Conservation (phyloP, 495 filamentous ascomycete species). For the Neurospora cerealis region DNA sequence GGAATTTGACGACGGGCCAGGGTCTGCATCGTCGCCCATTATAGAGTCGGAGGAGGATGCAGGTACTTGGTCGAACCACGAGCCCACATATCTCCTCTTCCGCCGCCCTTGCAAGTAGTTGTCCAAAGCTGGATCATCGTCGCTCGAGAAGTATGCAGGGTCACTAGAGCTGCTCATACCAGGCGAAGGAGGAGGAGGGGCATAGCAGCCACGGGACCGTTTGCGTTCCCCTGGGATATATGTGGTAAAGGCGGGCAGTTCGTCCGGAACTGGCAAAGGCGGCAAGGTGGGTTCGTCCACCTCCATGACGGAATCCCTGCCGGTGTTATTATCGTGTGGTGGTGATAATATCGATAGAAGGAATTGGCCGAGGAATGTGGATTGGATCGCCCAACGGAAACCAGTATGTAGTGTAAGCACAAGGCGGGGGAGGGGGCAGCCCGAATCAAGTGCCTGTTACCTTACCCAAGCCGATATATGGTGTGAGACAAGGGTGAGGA, state of each 20-base stretch:
- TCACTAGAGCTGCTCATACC: constrained; percentile 49
- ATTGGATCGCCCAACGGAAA: background rate
- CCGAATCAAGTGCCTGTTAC: background rate
- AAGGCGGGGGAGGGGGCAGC: background rate
- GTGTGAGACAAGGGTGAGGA: background rate
- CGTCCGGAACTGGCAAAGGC: constrained; percentile 15
- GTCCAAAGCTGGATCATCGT: constrained; percentile 64
- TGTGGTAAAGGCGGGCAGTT: constrained; percentile 14
- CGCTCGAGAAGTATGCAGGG: constrained; percentile 67
- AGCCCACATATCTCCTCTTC: constrained; percentile 52
- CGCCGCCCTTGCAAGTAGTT: constrained; percentile 49
- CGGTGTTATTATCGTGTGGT: constrained; percentile 12
- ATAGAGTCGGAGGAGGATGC: constrained; percentile 32
- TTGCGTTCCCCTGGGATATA: constrained; percentile 31
- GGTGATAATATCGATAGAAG: background rate
- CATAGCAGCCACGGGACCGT: constrained; percentile 21
- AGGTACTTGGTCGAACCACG: constrained; percentile 58
- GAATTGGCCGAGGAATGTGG: background rate
- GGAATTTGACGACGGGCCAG: constrained; percentile 25
- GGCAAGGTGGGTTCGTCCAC: constrained; percentile 38
- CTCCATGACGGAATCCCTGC: constrained; percentile 5
- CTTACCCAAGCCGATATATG: background rate
- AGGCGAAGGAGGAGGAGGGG: constrained; percentile 16
- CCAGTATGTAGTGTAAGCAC: background rate
- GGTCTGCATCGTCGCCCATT: constrained; percentile 19